Conservation (phyloP, 495 filamentous ascomycete species). For the Daldinia loculata region DNA sequence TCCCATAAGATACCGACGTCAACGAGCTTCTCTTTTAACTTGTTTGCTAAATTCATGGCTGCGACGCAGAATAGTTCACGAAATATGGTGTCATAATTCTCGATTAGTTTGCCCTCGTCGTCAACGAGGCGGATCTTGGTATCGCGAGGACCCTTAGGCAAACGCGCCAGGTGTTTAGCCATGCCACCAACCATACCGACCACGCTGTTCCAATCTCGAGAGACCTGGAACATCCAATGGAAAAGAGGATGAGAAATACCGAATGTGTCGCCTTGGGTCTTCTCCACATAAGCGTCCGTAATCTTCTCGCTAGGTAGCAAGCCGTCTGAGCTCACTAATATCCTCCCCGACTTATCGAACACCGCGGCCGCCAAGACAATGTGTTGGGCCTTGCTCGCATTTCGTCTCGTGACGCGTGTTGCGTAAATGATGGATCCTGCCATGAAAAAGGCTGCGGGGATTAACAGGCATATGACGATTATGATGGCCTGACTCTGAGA, state of each 20-base stretch:
- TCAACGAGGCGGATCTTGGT: slow-evolving; percentile 49
- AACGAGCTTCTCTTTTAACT: slow-evolving; percentile 67
- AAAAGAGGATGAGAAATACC: slow-evolving; percentile 81
- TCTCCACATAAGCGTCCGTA: slow-evolving; percentile 78
- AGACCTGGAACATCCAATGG: slow-evolving; percentile 85
- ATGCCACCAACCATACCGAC: slow-evolving; percentile 74
- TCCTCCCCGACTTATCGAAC: slow-evolving; percentile 76
- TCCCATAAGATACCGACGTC: slow-evolving; percentile 80
- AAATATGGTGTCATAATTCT: slow-evolving; percentile 78
- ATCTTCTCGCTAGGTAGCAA: slow-evolving; percentile 83
- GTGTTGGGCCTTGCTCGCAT: slow-evolving; percentile 74
- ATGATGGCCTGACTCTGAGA: slow-evolving; percentile 68
- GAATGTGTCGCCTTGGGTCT: slow-evolving; percentile 79
- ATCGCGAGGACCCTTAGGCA: slow-evolving; percentile 39
- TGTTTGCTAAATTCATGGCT: slow-evolving; percentile 74
- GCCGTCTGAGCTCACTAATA: slow-evolving; percentile 83
- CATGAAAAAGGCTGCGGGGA: slow-evolving; percentile 66
- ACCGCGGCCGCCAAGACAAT: slow-evolving; percentile 78
- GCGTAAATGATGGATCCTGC: slow-evolving; percentile 61
- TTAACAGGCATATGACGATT: slow-evolving; percentile 69
- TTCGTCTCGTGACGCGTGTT: slow-evolving; percentile 62
- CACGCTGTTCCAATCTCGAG: slow-evolving; percentile 76
- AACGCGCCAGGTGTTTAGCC: slow-evolving; percentile 62
- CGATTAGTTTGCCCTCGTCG: slow-evolving; percentile 58
- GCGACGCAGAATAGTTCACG: slow-evolving; percentile 88